A percentile compares a stretch with the other conserved stretches of the same genome.
phyloP scores from a whole-genome alignment of 2,329 filamentous ascomycete genomes.

The Fusarium globosum region DNA sequence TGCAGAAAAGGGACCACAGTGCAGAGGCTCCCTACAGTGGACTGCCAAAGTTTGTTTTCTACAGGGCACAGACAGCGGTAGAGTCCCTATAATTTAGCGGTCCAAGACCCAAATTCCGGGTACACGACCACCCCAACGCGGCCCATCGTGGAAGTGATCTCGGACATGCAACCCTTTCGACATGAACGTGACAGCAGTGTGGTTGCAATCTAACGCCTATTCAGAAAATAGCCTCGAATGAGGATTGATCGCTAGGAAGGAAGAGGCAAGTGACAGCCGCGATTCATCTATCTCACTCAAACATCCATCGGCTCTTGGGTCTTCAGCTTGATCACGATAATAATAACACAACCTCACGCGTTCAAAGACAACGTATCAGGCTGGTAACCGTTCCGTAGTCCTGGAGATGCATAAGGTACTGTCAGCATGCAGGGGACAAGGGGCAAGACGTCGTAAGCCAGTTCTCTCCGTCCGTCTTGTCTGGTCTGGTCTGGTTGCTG shows the following conservation, averaged over 20 bases:
- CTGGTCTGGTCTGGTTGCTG: neutral
- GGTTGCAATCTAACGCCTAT: slow-evolving; percentile 22
- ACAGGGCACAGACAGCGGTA: slow-evolving; percentile 2
- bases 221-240: slow-evolving; percentile 20
- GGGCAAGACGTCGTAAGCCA: slow-evolving; percentile 39
- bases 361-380: slow-evolving; percentile 26
- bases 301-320: neutral
- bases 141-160: neutral
- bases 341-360: slow-evolving; percentile 7
- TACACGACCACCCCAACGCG: neutral
- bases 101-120: neutral
- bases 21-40: neutral
- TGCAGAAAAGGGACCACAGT: slow-evolving; percentile 1
- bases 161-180: slow-evolving; percentile 32
- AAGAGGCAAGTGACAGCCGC: neutral
- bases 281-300: slow-evolving; percentile 1
- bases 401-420: slow-evolving; percentile 28
- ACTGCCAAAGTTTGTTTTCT: neutral
- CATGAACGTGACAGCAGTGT: slow-evolving; percentile 27
- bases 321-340: slow-evolving; percentile 14
- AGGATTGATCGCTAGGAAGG: slow-evolving; percentile 5
- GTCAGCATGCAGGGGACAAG: slow-evolving; percentile 40
- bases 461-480: slow-evolving; percentile 8
- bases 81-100: slow-evolving; percentile 15
- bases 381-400: slow-evolving; percentile 15